Evolutionary conservation across 2,329 filamentous ascomycete genomes (phyloP).

Genomic region (Penicillium decumbens): DNA sequence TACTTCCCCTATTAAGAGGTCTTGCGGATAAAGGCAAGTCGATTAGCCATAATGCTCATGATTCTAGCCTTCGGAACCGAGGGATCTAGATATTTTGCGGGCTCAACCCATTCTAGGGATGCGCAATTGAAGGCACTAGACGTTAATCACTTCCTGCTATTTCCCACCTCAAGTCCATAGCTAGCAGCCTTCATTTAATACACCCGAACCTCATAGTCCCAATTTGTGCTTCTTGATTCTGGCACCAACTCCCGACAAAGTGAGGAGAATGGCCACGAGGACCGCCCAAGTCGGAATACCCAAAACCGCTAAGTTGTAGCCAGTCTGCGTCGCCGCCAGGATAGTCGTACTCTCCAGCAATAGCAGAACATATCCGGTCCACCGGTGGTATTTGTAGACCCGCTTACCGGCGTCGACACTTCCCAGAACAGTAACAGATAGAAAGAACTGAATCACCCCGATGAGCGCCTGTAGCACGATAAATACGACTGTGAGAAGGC

Average conservation of each 20-base stretch:
- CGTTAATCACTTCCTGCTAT: background rate
- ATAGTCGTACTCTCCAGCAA: constrained; percentile 69
- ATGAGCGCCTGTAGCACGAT: constrained; percentile 69
- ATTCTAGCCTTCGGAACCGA: no score
- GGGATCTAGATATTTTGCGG: no score
- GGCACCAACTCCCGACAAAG: constrained; percentile 68
- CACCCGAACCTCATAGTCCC: constrained; percentile 40
- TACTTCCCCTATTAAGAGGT: no score
- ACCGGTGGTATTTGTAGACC: constrained; percentile 85
- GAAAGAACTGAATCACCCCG: constrained; percentile 77
- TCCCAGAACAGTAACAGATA: constrained; percentile 65
- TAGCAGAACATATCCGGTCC: constrained; percentile 69
- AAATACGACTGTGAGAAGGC: constrained; percentile 67
- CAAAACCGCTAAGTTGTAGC: constrained; percentile 64
- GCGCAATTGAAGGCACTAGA: no score
- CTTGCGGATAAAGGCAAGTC: no score
- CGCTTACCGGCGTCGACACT: constrained; percentile 72
- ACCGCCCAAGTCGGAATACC: constrained; percentile 73
- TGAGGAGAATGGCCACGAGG: constrained; percentile 59
- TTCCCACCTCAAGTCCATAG: background rate
- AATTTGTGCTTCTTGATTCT: constrained; percentile 80
- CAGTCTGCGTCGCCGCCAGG: constrained; percentile 68
- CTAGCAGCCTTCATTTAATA: background rate
- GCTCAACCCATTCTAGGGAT: no score
- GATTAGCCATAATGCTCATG: no score